These are phyloP conservation scores for Daldinia eschscholtzii DNA, from an alignment of 2,329 filamentous ascomycete species.

Conservation along the genomic window DNA sequence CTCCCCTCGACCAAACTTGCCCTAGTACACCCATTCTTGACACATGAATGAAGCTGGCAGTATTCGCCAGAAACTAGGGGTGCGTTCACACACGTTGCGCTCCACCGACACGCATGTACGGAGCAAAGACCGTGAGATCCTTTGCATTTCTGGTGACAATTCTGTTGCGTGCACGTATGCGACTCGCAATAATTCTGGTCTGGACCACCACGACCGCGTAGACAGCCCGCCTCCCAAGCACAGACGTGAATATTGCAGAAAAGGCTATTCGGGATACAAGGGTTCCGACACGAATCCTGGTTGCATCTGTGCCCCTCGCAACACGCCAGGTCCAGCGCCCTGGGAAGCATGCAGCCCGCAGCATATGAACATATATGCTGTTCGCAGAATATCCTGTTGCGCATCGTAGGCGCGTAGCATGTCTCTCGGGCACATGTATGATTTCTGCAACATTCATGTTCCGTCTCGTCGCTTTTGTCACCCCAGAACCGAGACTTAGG, in stretches of 20 bases:
- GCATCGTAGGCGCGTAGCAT: conserved; percentile 25
- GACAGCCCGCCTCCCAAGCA: conserved; percentile 33
- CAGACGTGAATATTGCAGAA: conserved; percentile 39
- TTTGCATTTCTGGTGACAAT: conserved; percentile 33
- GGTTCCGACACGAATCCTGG: conserved; percentile 18
- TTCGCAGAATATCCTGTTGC: conserved; percentile 35
- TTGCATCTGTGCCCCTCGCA: conserved; percentile 32
- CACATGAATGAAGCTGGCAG: conserved; percentile 34
- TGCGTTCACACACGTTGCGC: conserved; percentile 20
- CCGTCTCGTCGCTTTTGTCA: conserved; percentile 18
- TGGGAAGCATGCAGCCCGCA: conserved; percentile 26
- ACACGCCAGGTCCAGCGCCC: conserved; percentile 19
- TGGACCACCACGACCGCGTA: conserved; percentile 24
- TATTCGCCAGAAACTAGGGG: conserved; percentile 30
- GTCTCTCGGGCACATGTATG: conserved; percentile 34
- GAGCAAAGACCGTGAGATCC: conserved; percentile 31
- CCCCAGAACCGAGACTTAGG: conserved; percentile 36
- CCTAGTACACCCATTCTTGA: conserved; percentile 27
- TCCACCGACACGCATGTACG: conserved; percentile 39
- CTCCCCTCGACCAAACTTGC: conserved; percentile 36
- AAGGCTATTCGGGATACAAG: conserved; percentile 24
- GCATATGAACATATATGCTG: conserved; percentile 34
- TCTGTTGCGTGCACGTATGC: conserved; percentile 33
- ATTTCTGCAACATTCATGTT: conserved; percentile 35
- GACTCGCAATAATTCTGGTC: conserved; percentile 36